These are phyloP conservation scores for Candida tallmaniae DNA, from an alignment of 805 yeast genomes.

Conservation along the genomic window DNA sequence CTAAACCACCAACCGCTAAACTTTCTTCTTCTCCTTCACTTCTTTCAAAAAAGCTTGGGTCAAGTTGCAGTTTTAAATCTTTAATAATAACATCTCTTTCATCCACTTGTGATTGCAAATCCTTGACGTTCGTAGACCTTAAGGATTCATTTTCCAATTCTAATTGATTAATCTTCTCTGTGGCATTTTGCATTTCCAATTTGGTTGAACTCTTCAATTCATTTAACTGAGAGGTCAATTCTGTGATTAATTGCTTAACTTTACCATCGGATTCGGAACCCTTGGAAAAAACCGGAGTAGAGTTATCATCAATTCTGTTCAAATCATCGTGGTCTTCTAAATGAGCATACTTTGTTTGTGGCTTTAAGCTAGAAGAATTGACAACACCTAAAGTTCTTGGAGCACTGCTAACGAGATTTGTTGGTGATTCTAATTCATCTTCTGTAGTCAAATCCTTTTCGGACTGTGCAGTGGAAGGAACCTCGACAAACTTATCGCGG, in stretches of 20 bases:
- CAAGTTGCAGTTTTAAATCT: slow-evolving; percentile 26
- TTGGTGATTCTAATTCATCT: slow-evolving; percentile 8
- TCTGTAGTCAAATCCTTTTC: slow-evolving; percentile 14
- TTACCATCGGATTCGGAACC: slow-evolving; percentile 19
- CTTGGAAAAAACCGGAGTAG: slow-evolving; percentile 10
- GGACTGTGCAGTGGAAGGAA: slow-evolving; percentile 20
- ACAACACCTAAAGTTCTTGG: neutral
- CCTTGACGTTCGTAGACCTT: slow-evolving; percentile 7
- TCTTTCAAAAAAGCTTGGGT: slow-evolving; percentile 17
- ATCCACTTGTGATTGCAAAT: slow-evolving; percentile 17
- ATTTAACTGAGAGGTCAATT: slow-evolving; percentile 29
- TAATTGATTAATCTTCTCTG: slow-evolving; percentile 45
- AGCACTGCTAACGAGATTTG: too few species aligned
- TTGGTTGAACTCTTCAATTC: slow-evolving; percentile 31
- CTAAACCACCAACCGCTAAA: slow-evolving; percentile 9
- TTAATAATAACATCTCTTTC: slow-evolving; percentile 29
- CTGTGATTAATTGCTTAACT: slow-evolving; percentile 27
- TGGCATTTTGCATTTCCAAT: slow-evolving; percentile 53
- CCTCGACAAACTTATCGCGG: slow-evolving; percentile 26
- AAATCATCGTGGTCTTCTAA: slow-evolving; percentile 3
- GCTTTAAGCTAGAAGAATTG: neutral
- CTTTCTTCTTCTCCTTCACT: slow-evolving; percentile 17
- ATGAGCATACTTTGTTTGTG: neutral
- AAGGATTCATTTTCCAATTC: slow-evolving; percentile 27
- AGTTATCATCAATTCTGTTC: slow-evolving; percentile 8